A percentile compares a stretch with the other conserved stretches of the same genome.
Evolutionary conservation across 192 early-diverging fungal species (phyloP).

Genomic region (Linderina pennispora): DNA sequence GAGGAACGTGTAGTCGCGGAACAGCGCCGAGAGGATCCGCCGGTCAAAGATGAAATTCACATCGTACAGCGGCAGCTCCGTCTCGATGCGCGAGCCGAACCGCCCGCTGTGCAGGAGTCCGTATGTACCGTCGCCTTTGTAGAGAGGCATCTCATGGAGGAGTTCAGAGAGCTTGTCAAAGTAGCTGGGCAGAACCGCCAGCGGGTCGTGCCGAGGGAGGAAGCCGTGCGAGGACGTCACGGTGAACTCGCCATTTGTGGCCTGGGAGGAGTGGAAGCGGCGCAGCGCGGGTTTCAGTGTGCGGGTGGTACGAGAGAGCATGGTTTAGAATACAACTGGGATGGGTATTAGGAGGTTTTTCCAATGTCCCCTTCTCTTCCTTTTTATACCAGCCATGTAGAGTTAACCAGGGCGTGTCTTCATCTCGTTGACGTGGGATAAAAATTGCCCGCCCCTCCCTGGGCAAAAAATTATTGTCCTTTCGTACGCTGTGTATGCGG

Average conservation of each 20-base stretch:
- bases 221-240: constrained; percentile 50
- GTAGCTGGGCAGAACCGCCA: constrained; percentile 59
- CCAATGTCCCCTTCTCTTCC: too few species aligned
- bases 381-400: too few species aligned
- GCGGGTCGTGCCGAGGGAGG: constrained; percentile 59
- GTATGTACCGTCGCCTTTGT: constrained; percentile 53
- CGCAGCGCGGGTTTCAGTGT: too few species aligned
- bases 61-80: constrained; percentile 65
- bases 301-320: neutral
- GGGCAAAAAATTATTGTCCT: too few species aligned
- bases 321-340: neutral
- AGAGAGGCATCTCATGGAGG: constrained; percentile 74
- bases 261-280: too few species aligned
- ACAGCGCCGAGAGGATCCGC: constrained; percentile 67
- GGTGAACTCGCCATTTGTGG: constrained; percentile 40
- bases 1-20: constrained; percentile 83
- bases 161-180: constrained; percentile 66
- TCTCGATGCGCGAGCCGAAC: constrained; percentile 71
- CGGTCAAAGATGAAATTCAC: constrained; percentile 66
- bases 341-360: too few species aligned
- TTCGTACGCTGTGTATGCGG: too few species aligned
- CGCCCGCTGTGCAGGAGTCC: constrained; percentile 76
- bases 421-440: too few species aligned
- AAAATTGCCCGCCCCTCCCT: too few species aligned
- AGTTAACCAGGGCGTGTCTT: too few species aligned